Evolutionary conservation across 73 alveolate species (phyloP).

Genomic region (Paramecium octaurelia): DNA sequence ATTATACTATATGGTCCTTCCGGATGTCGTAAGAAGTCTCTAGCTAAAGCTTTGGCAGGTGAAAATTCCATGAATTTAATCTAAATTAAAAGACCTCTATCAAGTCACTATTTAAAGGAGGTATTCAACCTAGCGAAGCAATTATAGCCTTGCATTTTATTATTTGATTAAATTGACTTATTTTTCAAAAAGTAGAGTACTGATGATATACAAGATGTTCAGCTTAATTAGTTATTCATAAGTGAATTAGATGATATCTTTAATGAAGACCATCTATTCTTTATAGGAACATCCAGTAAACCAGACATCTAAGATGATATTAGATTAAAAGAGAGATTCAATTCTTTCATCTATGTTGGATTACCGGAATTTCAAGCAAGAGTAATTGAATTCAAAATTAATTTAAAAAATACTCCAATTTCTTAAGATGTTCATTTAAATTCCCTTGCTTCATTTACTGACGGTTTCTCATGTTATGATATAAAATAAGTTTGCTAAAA

Average conservation of each 20-base stretch:
- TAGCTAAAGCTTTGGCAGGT: slow-evolving; percentile 78
- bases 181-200: slow-evolving; percentile 77
- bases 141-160: slow-evolving; percentile 84
- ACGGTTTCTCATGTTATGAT: slow-evolving; percentile 97
- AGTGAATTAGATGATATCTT: slow-evolving; percentile 96
- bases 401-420: slow-evolving; percentile 91
- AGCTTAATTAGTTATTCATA: slow-evolving; percentile 88
- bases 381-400: slow-evolving; percentile 84
- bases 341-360: slow-evolving; percentile 86
- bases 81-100: slow-evolving; percentile 76
- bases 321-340: slow-evolving; percentile 95
- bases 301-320: slow-evolving; percentile 93
- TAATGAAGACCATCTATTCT: slow-evolving; percentile 94
- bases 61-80: slow-evolving; percentile 81
- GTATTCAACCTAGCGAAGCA: slow-evolving; percentile 82
- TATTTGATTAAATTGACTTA: slow-evolving; percentile 84
- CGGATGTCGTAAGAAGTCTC: slow-evolving; percentile 66
- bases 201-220: slow-evolving; percentile 93
- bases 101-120: slow-evolving; percentile 81
- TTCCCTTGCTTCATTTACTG: slow-evolving; percentile 90
- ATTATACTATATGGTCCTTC: slow-evolving; percentile 71
- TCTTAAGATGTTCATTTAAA: slow-evolving; percentile 88
- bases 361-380: slow-evolving; percentile 89
- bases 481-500: slow-evolving; percentile 93
- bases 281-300: slow-evolving; percentile 95